Conservation (phyloP, 1,139 yeast genomes). For the Debaryomyces coudertii region DNA sequence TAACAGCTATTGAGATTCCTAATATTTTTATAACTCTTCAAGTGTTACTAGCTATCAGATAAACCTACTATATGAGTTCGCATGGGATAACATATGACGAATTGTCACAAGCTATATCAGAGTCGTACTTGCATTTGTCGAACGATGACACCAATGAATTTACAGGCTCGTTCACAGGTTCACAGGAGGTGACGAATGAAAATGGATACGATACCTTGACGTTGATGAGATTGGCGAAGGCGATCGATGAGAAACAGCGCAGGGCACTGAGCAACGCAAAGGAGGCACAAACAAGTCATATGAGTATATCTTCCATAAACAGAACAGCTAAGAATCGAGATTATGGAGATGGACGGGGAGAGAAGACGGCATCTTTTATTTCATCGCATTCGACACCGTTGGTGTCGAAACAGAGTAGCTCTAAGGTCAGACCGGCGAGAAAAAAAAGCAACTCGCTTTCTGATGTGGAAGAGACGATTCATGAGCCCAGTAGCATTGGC, state of each 20-base stretch:
- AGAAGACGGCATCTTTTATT: conserved; percentile 13
- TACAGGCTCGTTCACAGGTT: conserved; percentile 17
- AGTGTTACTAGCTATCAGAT: conserved; percentile 7
- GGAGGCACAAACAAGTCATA: not conserved
- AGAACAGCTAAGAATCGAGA: not conserved
- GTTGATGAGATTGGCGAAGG: conserved; percentile 24
- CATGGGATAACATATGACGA: conserved; percentile 20
- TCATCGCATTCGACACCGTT: conserved; percentile 41
- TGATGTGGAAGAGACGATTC: not conserved
- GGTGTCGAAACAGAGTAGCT: conserved; percentile 10
- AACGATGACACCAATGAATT: conserved; percentile 22
- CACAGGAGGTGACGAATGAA: conserved; percentile 12
- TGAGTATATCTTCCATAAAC: not conserved
- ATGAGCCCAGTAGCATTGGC: not conserved
- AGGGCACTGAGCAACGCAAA: not conserved
- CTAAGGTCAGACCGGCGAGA: not conserved
- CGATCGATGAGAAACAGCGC: conserved; percentile 19
- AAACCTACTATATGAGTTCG: conserved; percentile 11
- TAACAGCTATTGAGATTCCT: conserved; percentile 9
- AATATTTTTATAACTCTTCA: conserved; percentile 1
- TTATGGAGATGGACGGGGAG: not conserved
- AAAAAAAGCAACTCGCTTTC: not conserved
- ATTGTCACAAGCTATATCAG: conserved; percentile 29
- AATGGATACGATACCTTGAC: conserved; percentile 18
- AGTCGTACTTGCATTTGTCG: conserved; percentile 34